These are phyloP conservation scores for Boletus tylopilopsis DNA, from an alignment of 768 basidiomycete genomes.

Conservation along the genomic window DNA sequence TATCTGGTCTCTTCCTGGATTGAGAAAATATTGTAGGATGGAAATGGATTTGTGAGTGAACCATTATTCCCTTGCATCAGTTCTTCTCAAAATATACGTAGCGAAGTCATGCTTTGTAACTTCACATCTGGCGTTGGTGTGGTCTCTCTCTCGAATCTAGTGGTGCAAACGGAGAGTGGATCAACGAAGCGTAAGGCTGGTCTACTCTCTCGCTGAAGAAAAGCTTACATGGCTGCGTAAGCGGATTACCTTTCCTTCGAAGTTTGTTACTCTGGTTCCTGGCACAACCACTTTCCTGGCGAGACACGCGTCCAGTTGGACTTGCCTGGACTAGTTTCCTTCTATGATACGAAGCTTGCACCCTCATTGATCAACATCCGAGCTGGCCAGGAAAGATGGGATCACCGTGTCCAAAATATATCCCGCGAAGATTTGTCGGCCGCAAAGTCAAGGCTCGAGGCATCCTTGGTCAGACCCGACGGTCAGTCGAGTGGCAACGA, in stretches of 20 bases:
- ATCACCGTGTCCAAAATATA: constrained; percentile 30
- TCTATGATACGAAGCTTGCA: constrained; percentile 33
- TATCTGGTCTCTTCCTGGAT: background rate
- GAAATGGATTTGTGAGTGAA: constrained; percentile 31
- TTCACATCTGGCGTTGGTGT: constrained; percentile 28
- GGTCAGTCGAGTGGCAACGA: constrained; percentile 28
- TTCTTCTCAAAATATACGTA: constrained; percentile 4
- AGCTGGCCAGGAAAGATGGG: constrained; percentile 23
- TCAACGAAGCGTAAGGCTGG: background rate
- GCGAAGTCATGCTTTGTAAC: constrained; percentile 37
- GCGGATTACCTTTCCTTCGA: background rate
- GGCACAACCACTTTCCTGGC: constrained; percentile 35
- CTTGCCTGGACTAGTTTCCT: constrained; percentile 32
- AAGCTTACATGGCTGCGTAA: background rate
- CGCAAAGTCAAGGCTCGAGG: constrained; percentile 5
- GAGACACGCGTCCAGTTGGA: constrained; percentile 34
- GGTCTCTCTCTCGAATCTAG: constrained; percentile 19
- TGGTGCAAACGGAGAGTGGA: no score
- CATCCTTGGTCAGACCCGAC: constrained; percentile 7
- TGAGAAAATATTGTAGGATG: constrained; percentile 19
- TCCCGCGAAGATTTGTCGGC: constrained; percentile 20
- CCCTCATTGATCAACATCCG: constrained; percentile 30
- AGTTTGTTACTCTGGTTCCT: constrained; percentile 18
- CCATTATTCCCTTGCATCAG: background rate
- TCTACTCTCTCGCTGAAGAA: background rate